phyloP scores from a whole-genome alignment of 148 eudicot genomes.

The Heliosperma pusillum region DNA sequence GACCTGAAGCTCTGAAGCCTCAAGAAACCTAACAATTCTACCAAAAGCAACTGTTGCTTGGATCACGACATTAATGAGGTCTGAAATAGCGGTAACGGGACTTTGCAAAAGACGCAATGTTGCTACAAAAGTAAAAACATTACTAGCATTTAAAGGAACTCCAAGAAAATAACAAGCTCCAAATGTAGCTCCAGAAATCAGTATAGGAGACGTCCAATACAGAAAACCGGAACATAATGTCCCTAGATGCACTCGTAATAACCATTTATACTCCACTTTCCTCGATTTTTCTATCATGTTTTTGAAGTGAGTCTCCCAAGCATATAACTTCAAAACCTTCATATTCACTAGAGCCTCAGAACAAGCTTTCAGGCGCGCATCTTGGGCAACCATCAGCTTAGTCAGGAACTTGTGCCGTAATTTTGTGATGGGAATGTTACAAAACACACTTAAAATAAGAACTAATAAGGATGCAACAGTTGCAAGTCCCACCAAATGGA shows the following conservation, averaged over 20 bases:
- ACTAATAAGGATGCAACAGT: conserved; percentile 49
- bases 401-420: conserved; percentile 55
- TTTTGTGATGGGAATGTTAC: conserved; percentile 64
- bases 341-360: conserved; percentile 68
- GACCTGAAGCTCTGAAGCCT: conserved; percentile 62
- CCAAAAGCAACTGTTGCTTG: conserved; percentile 67
- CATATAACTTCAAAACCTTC: conserved; percentile 68
- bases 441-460: conserved; percentile 48
- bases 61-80: conserved; percentile 61
- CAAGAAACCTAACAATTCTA: conserved; percentile 56
- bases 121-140: conserved; percentile 70
- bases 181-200: conserved; percentile 69
- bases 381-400: conserved; percentile 69
- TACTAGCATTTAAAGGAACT: conserved; percentile 56
- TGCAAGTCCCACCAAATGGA: conserved; percentile 53
- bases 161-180: conserved; percentile 57
- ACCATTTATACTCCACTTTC: conserved; percentile 46
- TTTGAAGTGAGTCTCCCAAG: conserved; percentile 82
- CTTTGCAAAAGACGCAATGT: conserved; percentile 65
- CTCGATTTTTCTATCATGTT: conserved; percentile 51
- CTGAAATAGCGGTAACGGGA: conserved; percentile 58
- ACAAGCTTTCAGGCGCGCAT: conserved; percentile 49
- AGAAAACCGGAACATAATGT: conserved; percentile 45
- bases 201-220: conserved; percentile 65
- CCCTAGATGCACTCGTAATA: conserved; percentile 50